Evolutionary conservation across 805 yeast genomes (phyloP), one percentile per base, ranked within the genome.

Genomic region (Monosporozyma aerobia): DNA sequence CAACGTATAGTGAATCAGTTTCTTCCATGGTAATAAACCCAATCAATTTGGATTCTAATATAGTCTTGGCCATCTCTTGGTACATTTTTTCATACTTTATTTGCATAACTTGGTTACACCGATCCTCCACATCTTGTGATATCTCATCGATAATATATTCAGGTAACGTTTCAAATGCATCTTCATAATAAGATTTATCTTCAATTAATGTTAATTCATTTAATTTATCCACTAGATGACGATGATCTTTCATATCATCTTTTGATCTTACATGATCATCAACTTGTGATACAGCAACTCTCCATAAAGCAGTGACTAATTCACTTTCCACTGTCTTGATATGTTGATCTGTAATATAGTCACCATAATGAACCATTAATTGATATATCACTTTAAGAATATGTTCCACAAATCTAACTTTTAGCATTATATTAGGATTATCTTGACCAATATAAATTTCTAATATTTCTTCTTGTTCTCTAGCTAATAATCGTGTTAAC

Each of bases 1-100:
- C 80, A 53, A 77, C 70, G 63, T 80, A 87, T 56, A 88, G 69
- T 51, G 81, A 79, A 65, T 89, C 95, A 0, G 89, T 88, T 59
- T 87, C 95, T 57, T 85, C 90, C 60, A 83, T 82, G 3, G 88
- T 84, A 10, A 82, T 77, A 54, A 82, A 80, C 29, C 77, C 74
- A 16, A 55, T 57, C 30, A 59, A 44, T 45, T 54, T 55, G 25
- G 61, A 54, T 54, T 83, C 88, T 51, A 89, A 70, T 19, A 88
- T 77, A 56, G 83, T 87, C 56, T 88, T 73, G 0, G 95, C 83
- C 61, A 83, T 70, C 56, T 83, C 88, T 40, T 85, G 79, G 46
- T 58, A 53, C 1, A 55, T 50, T 19, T 57, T 53, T 32, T 57
- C 61, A 39, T 63, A 55, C 44, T 53, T 53, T 2, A 56, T 46